Conservation (phyloP, 257 asterid genomes). For the Solanum habrochaites region DNA sequence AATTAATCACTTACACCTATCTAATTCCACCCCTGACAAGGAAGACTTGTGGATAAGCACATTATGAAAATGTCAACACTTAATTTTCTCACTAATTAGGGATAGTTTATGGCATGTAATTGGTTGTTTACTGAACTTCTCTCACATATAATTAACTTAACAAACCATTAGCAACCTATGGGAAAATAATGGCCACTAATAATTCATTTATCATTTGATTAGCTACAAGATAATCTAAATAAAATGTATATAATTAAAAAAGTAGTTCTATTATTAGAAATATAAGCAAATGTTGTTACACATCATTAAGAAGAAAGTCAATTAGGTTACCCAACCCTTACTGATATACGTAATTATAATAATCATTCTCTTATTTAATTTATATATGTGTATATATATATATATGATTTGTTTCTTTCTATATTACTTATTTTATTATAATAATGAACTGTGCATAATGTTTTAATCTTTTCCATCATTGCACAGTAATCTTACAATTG, state of each 20-base stretch:
- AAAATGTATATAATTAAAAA: background rate
- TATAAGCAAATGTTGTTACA: background rate
- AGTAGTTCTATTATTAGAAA: background rate
- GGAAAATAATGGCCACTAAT: background rate
- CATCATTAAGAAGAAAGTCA: background rate
- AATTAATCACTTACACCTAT: background rate
- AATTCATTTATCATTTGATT: background rate
- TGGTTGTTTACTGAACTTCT: background rate
- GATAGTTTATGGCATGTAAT: background rate
- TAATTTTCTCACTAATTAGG: background rate
- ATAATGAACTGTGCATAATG: background rate
- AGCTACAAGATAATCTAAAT: background rate
- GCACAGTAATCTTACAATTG: background rate
- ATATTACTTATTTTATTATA: background rate
- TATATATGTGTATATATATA: background rate
- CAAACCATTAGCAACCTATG: background rate
- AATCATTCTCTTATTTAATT: background rate
- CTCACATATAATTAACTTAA: background rate
- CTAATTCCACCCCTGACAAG: background rate
- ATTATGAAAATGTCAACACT: conserved; percentile 3
- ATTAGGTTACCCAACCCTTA: conserved; percentile 2
- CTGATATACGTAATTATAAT: background rate
- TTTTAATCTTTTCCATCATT: background rate
- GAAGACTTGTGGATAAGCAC: conserved; percentile 4
- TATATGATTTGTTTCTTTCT: background rate